phyloP scores from a whole-genome alignment of 2,329 filamentous ascomycete genomes.

The Claviceps maximensis region DNA sequence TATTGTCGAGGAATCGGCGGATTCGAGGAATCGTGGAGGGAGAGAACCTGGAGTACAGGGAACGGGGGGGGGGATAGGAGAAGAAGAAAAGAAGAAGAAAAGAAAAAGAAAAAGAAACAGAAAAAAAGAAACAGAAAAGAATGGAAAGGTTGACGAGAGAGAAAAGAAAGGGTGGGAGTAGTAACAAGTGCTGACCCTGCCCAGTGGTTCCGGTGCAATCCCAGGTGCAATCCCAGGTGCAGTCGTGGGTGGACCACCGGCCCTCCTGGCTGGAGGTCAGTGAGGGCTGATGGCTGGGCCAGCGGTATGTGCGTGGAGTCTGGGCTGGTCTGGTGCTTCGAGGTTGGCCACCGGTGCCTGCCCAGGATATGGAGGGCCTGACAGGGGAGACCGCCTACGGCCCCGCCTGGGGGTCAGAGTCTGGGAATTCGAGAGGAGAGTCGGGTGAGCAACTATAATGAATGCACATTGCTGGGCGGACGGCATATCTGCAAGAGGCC shows the following conservation, averaged over 20 bases:
- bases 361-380: not conserved
- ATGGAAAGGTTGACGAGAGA: not conserved
- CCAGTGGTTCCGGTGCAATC: not conserved
- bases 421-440: not conserved
- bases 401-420: no score
- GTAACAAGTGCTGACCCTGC: not conserved
- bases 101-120: no score
- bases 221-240: not conserved
- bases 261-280: not conserved
- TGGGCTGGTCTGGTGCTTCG: no score
- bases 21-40: constrained; percentile 23
- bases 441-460: no score
- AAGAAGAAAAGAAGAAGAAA: not conserved
- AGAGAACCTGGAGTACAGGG: constrained; percentile 10
- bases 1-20: constrained; percentile 22
- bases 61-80: constrained; percentile 8
- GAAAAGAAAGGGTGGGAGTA: not conserved
- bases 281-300: not conserved
- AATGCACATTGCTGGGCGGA: no score
- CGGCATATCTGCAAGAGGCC: not conserved
- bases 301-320: not conserved
- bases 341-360: no score
- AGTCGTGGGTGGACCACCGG: not conserved
- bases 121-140: no score
- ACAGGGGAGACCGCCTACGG: not conserved